A percentile compares a stretch with the other conserved stretches of the same genome.
Conservation (phyloP, 1,139 yeast species). For the Starmera stellimalicola region DNA sequence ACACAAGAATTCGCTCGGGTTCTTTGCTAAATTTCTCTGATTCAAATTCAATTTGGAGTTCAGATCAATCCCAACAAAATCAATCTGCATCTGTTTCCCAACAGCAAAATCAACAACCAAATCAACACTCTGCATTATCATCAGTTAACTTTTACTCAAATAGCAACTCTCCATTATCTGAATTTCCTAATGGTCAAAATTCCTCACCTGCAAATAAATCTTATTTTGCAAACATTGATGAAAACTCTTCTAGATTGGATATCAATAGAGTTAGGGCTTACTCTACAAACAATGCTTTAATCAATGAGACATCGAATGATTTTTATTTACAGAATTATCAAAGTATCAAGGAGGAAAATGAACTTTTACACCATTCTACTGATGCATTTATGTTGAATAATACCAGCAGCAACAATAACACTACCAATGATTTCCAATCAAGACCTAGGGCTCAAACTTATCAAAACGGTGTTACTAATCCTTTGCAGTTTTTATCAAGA, state of each 20-base stretch:
- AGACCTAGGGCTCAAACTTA: constrained; percentile 36
- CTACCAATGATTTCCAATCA: constrained; percentile 6
- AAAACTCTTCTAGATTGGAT: constrained; percentile 1
- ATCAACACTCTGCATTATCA: not conserved
- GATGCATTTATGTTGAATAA: constrained; percentile 1
- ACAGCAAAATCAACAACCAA: constrained; percentile 1
- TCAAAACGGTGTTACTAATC: constrained; percentile 16
- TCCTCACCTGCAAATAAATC: constrained; percentile 2
- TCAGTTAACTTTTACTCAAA: constrained; percentile 8
- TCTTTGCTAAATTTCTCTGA: constrained; percentile 21
- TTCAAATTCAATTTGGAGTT: constrained; percentile 21
- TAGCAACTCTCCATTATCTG: constrained; percentile 1
- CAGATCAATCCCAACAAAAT: constrained; percentile 2
- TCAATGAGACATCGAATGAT: constrained; percentile 10
- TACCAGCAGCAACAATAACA: constrained; percentile 1
- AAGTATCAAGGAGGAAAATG: constrained; percentile 5
- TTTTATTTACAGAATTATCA: constrained; percentile 10
- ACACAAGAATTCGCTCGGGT: constrained; percentile 21
- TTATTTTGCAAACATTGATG: constrained; percentile 1
- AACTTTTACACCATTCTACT: constrained; percentile 5
- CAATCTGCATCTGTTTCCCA: constrained; percentile 3
- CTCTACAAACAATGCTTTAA: constrained; percentile 26
- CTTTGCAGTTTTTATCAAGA: constrained; percentile 9
- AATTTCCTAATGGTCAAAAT: not conserved
- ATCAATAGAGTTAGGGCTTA: constrained; percentile 35